Base-by-base conservation (phyloP, 2,329 filamentous ascomycete species). In the Drechslerella dactyloides region DNA sequence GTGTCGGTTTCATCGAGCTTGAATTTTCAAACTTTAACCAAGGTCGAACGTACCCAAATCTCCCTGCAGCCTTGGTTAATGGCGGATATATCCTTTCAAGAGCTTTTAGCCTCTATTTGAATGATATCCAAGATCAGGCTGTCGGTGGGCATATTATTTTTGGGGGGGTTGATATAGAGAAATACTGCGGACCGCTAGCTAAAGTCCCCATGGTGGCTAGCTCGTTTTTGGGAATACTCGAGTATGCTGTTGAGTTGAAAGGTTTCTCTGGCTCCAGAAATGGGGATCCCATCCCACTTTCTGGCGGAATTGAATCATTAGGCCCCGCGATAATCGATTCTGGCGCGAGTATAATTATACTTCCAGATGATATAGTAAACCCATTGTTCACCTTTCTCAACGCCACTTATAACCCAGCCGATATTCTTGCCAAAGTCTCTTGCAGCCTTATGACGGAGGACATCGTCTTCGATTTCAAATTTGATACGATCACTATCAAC, bases 21-120 rank as follows among this genome's bases (percentile, higher is more conserved):
- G 57, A 60, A 60, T 60, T 60, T 60, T 21, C 23, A 59, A 15
- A 13, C 17, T 59, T 50, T 27, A 33, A 35, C 42, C 30, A 24
- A 17, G 17, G 27, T 42, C 46, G 46, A 40, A 59, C 15, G 7
- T 66, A 60, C 57, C 57, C 8, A 60, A 60, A 60, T 52, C 33
- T 60, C 46, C 57, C 57, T 21, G 8, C 42, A 33, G 57, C 57
- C 46, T 42, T 60, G 33, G 57, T 60, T 10, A 33, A 52, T 33
- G 44, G 27, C 10, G 44, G 44, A 52, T 42, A 52, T 37, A 75
- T 69, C 24, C 53, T 58, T 11, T 65, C 62, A 13, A 55, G 51
- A 62, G 46, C 72, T 15, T 75, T 62, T 37, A 75, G 74, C 52
- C 19, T 75, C 17, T 75, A 57, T 40, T 42, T 61, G 27, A 74